Conservation (phyloP, 1,139 yeast species). For the Magnusiomyces paraingens region DNA sequence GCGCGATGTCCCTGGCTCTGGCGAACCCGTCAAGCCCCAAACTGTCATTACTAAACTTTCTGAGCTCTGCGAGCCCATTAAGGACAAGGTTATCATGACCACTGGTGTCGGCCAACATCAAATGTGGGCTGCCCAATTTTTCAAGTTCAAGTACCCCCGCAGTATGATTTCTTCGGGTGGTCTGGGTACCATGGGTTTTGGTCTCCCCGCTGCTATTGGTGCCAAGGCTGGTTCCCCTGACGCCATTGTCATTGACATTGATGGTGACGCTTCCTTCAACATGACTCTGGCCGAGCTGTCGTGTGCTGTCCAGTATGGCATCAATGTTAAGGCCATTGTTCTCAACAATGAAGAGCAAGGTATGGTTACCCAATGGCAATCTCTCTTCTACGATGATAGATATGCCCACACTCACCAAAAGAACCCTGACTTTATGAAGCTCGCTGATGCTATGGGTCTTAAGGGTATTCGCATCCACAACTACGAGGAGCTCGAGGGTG, state of each 20-base stretch:
- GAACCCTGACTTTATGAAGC: conserved; percentile 87
- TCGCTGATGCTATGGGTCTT: conserved; percentile 91
- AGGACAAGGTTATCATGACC: conserved; percentile 75
- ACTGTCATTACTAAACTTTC: conserved; percentile 77
- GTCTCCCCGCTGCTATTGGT: conserved; percentile 96
- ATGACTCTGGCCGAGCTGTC: conserved; percentile 93
- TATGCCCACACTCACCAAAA: conserved; percentile 94
- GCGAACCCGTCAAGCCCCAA: conserved; percentile 85
- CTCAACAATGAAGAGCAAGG: conserved; percentile 98
- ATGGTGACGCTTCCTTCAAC: conserved; percentile 97
- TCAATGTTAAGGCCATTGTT: conserved; percentile 84
- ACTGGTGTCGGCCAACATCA: conserved; percentile 99
- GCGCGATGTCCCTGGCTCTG: conserved; percentile 47
- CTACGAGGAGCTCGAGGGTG: conserved; percentile 57
- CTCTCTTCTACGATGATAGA: conserved; percentile 92
- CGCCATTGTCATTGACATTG: conserved; percentile 90
- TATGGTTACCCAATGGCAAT: conserved; percentile 99
- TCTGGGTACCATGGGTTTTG: conserved; percentile 97
- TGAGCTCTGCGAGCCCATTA: conserved; percentile 54
- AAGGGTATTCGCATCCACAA: conserved; percentile 68
- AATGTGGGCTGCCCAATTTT: conserved; percentile 99
- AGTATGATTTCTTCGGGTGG: conserved; percentile 97
- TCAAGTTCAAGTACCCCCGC: conserved; percentile 87
- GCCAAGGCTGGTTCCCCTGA: conserved; percentile 96
- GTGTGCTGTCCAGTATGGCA: conserved; percentile 87